Evolutionary conservation across 2,329 filamentous ascomycete genomes (phyloP), one percentile per base, ranked within the genome.

Genomic region (Aureobasidium sp.): DNA sequence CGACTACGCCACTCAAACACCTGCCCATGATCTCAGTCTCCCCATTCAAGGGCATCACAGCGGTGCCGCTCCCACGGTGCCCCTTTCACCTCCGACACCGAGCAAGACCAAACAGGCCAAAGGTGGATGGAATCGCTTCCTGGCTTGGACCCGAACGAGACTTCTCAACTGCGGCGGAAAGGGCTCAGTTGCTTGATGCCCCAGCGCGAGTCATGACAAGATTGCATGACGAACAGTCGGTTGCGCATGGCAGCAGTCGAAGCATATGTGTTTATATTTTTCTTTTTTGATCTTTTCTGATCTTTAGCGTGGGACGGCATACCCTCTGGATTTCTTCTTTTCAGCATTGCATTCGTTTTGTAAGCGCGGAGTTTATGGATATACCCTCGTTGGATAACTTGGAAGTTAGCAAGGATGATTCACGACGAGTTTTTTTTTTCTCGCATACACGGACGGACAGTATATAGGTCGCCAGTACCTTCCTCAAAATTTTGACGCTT

Each of bases 111-210:
- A 64, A 38, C 62, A 63, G 12, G 66, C 68, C 4, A 72, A 71
- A 58, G 68, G 70, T 25, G 64, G 70, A 19, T 80, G 78, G 78
- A 68, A 78, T 55, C 68, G 74, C 21, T 80, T 80, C 61, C 66
- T 79, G 52, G 78, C 77, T 1, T 81, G 78, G 78, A 68, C 79
- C 56, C 72, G 74, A 61, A 80, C 78, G 27, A 69, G 77, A 55
- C 63, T 80, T 54, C 72, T 80, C 58, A 75, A 78, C 58, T 70
- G 79, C 55, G 68, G 70, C 35, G 41, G 30, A 8, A 53, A 30
- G 25, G 32, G 17, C 3, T 45, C 41, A 21, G 10, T 29, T 22
- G 22, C 19, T 24, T 37, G 49, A 42, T 30, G 47, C 34, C n/a
- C 19, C 22, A 21, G 22, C 22, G 19, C 34, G 12, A 24, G 45